These are phyloP conservation scores for Beta macrorhiza DNA, from an alignment of 179 eudicot species.

Conservation along the genomic window DNA sequence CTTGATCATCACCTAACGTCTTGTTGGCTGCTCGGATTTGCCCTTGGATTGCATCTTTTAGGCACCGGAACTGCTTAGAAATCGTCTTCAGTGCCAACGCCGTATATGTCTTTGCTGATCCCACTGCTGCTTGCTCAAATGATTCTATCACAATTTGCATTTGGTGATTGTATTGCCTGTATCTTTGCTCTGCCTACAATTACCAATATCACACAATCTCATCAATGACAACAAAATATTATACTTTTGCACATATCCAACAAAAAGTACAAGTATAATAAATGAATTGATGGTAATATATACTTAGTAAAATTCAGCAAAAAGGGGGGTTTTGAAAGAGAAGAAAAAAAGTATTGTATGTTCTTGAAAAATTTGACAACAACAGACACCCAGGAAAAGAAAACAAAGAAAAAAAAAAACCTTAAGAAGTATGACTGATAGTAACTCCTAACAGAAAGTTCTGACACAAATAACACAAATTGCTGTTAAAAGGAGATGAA, in stretches of 20 bases:
- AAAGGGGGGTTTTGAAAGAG: not conserved
- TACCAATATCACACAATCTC: not conserved
- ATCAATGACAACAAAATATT: not conserved
- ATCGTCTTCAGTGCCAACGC: conserved; percentile 68
- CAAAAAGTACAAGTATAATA: no score
- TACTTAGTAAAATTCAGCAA: not conserved
- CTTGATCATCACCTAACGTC: conserved; percentile 65
- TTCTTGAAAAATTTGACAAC: conserved; percentile 10
- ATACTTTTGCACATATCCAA: not conserved
- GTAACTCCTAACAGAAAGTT: conserved; percentile 41
- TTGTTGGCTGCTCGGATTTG: conserved; percentile 59
- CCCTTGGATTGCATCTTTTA: conserved; percentile 60
- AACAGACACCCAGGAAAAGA: not conserved
- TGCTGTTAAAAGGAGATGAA: conserved; percentile 32
- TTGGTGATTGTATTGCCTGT: conserved; percentile 73
- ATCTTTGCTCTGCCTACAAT: conserved; percentile 75
- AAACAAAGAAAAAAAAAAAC: not conserved
- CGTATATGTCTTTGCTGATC: conserved; percentile 74
- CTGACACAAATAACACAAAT: conserved; percentile 34
- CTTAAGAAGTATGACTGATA: conserved; percentile 26
- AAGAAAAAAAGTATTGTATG: conserved; percentile 10
- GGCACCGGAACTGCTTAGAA: conserved; percentile 72
- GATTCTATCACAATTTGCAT: conserved; percentile 72
- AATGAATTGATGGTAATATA: not conserved
- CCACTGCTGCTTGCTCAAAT: conserved; percentile 70